Evolutionary conservation across 306 rosid genomes (phyloP).

Genomic region (Cotoneaster glaucophyllus): DNA sequence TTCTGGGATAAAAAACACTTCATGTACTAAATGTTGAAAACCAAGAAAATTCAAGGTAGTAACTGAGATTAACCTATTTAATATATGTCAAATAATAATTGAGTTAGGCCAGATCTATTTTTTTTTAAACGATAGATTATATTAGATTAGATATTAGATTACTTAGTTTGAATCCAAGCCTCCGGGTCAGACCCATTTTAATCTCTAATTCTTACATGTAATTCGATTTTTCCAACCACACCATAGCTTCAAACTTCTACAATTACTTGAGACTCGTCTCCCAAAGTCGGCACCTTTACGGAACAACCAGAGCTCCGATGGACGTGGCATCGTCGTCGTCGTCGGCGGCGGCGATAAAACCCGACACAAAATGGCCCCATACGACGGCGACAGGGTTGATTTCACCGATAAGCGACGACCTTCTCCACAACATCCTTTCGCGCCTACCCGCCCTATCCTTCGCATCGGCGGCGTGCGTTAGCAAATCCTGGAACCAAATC

Average conservation of each 20-base stretch:
- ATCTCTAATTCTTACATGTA: too few relatives aligned
- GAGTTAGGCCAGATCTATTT: too few relatives aligned
- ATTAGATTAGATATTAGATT: too few relatives aligned
- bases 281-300: neutral
- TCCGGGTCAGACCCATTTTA: too few relatives aligned
- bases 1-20: too few relatives aligned
- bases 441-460: conserved; percentile 50
- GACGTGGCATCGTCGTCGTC: neutral
- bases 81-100: too few relatives aligned
- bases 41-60: too few relatives aligned
- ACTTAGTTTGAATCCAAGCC: too few relatives aligned
- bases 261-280: neutral
- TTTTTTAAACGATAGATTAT: too few relatives aligned
- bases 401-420: conserved; percentile 15
- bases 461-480: conserved; percentile 65
- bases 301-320: neutral
- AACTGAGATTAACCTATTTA: too few relatives aligned
- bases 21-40: too few relatives aligned
- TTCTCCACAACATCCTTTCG: conserved; percentile 28
- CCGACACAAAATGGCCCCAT: neutral
- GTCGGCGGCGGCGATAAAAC: neutral
- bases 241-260: neutral
- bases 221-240: neutral
- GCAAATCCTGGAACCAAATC: conserved; percentile 44
- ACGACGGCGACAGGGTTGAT: neutral